These are phyloP conservation scores for Lasiodiplodia hormozganensis DNA, from an alignment of 2,329 filamentous ascomycete species.

Conservation along the genomic window DNA sequence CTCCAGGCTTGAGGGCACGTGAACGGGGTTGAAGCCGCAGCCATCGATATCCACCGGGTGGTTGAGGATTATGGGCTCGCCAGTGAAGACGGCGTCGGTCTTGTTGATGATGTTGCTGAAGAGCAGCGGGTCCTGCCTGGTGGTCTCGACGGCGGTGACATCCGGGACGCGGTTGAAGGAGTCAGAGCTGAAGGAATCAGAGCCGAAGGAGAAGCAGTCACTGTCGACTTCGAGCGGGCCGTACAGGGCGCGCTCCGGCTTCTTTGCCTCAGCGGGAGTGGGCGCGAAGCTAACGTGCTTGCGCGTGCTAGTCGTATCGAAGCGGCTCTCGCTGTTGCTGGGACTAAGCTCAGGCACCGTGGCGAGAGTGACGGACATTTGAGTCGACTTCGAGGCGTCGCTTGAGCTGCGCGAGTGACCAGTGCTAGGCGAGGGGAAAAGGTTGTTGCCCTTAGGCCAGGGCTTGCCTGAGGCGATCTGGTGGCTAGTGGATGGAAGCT, in stretches of 20 bases:
- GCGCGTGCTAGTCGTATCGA: conserved; percentile 7
- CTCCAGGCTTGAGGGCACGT: background rate
- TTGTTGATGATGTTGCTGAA: conserved; percentile 9
- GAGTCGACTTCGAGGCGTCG: background rate
- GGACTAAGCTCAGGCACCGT: conserved; percentile 8
- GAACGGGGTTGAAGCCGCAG: background rate
- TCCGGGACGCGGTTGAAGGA: background rate
- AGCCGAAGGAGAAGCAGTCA: conserved; percentile 2
- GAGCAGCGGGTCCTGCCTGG: conserved; percentile 3
- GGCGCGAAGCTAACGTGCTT: background rate
- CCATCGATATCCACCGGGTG: background rate
- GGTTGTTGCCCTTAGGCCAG: background rate
- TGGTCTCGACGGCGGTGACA: background rate
- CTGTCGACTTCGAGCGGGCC: conserved; percentile 7
- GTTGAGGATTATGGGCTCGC: background rate
- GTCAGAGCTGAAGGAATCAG: background rate
- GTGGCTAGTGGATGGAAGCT: background rate
- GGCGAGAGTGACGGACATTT: background rate
- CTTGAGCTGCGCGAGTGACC: conserved; percentile 9
- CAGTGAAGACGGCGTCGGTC: background rate
- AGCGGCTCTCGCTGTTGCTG: conserved; percentile 14
- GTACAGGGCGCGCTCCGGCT: conserved; percentile 7
- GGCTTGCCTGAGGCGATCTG: background rate
- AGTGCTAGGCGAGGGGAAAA: background rate
- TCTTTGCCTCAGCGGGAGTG: background rate